These are phyloP conservation scores for Ganoderma lingzhi DNA, from an alignment of 1,284 basidiomycete genomes.

Conservation along the genomic window DNA sequence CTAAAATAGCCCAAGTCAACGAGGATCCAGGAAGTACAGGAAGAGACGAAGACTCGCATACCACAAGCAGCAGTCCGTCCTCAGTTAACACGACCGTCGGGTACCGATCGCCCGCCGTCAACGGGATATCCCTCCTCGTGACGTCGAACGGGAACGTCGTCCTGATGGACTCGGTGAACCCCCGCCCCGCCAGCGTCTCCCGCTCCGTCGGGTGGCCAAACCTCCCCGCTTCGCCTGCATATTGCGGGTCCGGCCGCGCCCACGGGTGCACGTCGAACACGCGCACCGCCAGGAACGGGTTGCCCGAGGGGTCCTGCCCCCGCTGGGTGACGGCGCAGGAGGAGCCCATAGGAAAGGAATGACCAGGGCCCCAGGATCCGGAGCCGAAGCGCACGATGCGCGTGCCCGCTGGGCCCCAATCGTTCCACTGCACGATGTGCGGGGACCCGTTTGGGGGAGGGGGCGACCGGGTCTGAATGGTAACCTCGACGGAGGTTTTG, in stretches of 20 bases:
- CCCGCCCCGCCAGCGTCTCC: not conserved
- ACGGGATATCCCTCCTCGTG: not conserved
- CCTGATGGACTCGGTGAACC: not conserved
- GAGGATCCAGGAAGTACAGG: not conserved
- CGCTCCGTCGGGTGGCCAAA: not conserved
- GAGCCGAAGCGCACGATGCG: not conserved
- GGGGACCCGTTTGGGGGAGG: not conserved
- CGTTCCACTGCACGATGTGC: not conserved
- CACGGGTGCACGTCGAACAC: not conserved
- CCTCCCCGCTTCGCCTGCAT: not conserved
- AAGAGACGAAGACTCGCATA: not conserved
- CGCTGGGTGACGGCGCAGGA: not conserved
- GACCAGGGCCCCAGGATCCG: not conserved
- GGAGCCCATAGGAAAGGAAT: not conserved
- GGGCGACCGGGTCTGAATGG: not conserved
- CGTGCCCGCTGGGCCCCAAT: not conserved
- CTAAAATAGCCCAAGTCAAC: too few species aligned
- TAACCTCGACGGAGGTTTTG: not conserved
- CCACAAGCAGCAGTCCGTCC: not conserved
- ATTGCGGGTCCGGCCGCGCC: not conserved
- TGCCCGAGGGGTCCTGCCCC: not conserved
- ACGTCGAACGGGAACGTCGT: conserved; percentile 1
- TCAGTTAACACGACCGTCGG: not conserved
- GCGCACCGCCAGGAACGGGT: not conserved
- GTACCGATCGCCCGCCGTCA: not conserved